Base-by-base conservation (phyloP, 2,329 filamentous ascomycete species). In the Colletotrichum higginsianum region DNA sequence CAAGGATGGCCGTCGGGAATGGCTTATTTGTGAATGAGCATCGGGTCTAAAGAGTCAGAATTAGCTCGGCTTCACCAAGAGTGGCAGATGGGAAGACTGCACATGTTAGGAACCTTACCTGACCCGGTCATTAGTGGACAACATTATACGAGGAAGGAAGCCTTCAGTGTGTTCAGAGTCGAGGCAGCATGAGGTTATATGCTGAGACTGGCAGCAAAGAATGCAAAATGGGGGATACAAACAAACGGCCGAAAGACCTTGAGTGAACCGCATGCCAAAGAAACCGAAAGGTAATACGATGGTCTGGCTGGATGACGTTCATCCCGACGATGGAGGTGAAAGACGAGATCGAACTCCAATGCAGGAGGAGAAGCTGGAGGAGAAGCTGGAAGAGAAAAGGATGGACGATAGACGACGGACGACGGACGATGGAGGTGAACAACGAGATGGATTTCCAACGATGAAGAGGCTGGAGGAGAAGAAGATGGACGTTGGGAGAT, bases 391-490 rank as follows among this genome's bases (percentile, higher is more conserved):
- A 9, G 44, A 49, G 26, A 49, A 49, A 23, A 35, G 3, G 23
- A 61, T 61, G 42, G 57, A 21, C 3, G 15, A 35, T 35, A 2
- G 30, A 35, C 8, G 30, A 35, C 8, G 30, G 12, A 49, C 46
- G 46, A 9, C 16, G 12, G 52, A 11, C 57, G 16, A 60, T 47
- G 57, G 57, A 49, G 57, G 16, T 47, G 26, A 21, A 61, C 4
- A 12, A 8, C 16, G 57, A 21, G 13, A 35, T 61, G 7, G 7
- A 61, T 26, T 23, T n/a, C 56, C 3, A 42, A 26, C 2, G 56
- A 60, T 46, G 56, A 16, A 61, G 42, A 61, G 26, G 23, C 2
- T 35, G 15, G 23, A 49, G 23, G 44, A 49, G 42, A 61, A 61
- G 42, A 35, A 5, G 23, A 61, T 61, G 42, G 57, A n/a, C 8